phyloP scores from a whole-genome alignment of 768 basidiomycete species.

The Pholiota microspora region DNA sequence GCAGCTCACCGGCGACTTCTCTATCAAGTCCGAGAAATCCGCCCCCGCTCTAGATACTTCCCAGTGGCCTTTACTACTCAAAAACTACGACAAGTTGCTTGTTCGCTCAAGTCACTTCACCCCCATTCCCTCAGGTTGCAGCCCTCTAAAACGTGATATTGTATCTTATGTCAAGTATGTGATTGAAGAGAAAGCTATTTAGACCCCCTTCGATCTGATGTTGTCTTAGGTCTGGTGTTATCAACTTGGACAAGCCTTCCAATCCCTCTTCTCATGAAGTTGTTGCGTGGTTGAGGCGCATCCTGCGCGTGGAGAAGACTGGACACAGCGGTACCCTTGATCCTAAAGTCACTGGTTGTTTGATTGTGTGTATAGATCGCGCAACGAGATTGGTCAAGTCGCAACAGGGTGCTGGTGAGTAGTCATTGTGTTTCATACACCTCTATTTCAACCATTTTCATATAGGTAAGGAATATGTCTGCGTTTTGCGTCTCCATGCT shows the following conservation, averaged over 20 bases:
- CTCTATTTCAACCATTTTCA: constrained; percentile 3
- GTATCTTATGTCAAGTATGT: constrained; percentile 83
- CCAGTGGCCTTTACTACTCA: constrained; percentile 95
- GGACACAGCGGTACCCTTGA: constrained; percentile 99
- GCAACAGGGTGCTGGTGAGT: constrained; percentile 91
- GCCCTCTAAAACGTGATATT: constrained; percentile 94
- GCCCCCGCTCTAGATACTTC: constrained; percentile 88
- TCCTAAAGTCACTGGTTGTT: constrained; percentile 97
- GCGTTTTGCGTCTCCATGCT: constrained; percentile 91
- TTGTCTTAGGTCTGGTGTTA: constrained; percentile 86
- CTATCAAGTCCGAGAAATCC: constrained; percentile 76
- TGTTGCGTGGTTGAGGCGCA: constrained; percentile 98
- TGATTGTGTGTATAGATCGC: constrained; percentile 99
- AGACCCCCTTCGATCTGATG: constrained; percentile 7
- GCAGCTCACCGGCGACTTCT: constrained; percentile 71
- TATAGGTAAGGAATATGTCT: constrained; percentile 97
- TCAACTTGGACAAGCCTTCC: constrained; percentile 99
- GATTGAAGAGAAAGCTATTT: background rate
- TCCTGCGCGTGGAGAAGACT: constrained; percentile 95
- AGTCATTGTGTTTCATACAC: background rate
- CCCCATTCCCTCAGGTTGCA: constrained; percentile 91
- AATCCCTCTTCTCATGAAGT: constrained; percentile 99
- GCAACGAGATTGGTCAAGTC: constrained; percentile 97
- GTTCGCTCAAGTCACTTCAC: constrained; percentile 97
- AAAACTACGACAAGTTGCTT: constrained; percentile 98